Percentiles rank a stretch among this genome's conserved stretches.
phyloP scores from a whole-genome alignment of 805 yeast genomes.

The Zygoascus tannicola region DNA sequence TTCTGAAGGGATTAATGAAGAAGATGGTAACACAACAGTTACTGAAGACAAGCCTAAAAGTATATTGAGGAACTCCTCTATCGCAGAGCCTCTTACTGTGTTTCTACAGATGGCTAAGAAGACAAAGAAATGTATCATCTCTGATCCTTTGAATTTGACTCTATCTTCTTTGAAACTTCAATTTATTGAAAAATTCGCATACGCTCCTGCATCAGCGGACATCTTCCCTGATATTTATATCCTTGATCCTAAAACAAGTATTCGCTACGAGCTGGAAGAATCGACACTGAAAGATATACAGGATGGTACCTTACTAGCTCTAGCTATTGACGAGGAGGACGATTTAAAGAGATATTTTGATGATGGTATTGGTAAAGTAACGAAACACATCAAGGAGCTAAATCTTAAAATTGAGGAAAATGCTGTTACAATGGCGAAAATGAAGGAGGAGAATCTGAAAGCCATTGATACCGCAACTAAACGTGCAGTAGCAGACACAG shows the following conservation, averaged over 20 bases:
- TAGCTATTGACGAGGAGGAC: constrained; percentile 40
- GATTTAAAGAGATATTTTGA: constrained; percentile 26
- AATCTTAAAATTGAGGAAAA: constrained; percentile 20
- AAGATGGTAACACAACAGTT: not conserved
- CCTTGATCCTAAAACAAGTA: constrained; percentile 46
- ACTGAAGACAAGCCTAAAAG: not conserved
- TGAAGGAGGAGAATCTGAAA: constrained; percentile 10
- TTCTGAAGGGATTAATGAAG: not conserved
- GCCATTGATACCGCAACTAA: not conserved
- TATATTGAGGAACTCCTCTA: not conserved
- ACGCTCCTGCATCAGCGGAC: constrained; percentile 44
- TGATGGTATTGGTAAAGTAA: constrained; percentile 19
- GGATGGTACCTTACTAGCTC: constrained; percentile 50
- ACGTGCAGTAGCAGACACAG: not conserved
- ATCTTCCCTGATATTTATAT: constrained; percentile 73
- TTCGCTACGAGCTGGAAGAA: constrained; percentile 78
- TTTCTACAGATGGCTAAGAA: constrained; percentile 28
- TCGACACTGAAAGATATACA: constrained; percentile 46
- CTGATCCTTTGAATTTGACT: constrained; percentile 26
- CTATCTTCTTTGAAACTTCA: constrained; percentile 40
- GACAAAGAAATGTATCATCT: constrained; percentile 24
- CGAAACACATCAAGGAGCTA: constrained; percentile 20
- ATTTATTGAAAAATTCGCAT: constrained; percentile 82
- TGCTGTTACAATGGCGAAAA: constrained; percentile 14
- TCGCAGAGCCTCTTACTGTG: constrained; percentile 12